phyloP scores from a whole-genome alignment of 1,284 basidiomycete species.

The Cerioporus squamosus region DNA sequence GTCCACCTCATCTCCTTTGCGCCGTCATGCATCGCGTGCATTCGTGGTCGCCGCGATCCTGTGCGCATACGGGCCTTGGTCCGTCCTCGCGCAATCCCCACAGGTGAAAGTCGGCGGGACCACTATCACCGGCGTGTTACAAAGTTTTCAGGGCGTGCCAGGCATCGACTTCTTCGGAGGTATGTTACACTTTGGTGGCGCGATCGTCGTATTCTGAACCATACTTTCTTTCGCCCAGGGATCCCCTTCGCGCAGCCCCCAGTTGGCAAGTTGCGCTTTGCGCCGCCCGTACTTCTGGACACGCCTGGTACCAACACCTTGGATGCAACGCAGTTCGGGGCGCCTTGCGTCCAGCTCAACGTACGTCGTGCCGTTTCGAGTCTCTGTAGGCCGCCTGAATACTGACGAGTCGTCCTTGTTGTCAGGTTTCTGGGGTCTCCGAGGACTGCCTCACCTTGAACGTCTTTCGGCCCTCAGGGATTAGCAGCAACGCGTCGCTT shows the following conservation, averaged over 20 bases:
- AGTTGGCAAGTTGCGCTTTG: conserved; percentile 28
- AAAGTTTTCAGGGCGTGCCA: no score
- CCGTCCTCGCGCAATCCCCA: no score
- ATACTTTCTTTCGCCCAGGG: conserved; percentile 14
- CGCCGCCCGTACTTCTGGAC: conserved; percentile 19
- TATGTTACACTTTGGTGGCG: no score
- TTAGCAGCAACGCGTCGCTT: conserved; percentile 30
- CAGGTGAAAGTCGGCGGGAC: no score
- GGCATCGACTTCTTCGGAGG: no score
- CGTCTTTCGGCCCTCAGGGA: conserved; percentile 45
- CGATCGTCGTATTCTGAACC: no score
- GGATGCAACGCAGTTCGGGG: conserved; percentile 26
- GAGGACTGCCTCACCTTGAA: conserved; percentile 57
- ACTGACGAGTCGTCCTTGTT: background rate
- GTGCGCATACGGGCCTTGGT: no score
- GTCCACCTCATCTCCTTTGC: no score
- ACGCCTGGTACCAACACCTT: conserved; percentile 14
- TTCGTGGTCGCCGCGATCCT: no score
- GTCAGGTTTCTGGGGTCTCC: background rate
- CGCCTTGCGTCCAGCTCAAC: conserved; percentile 21
- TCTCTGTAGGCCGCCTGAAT: background rate
- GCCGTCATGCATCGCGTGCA: no score
- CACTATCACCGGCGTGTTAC: no score
- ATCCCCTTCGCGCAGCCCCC: conserved; percentile 39
- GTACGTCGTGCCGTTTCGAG: conserved; percentile 6